Percentiles rank a stretch among this genome's conserved stretches.
Conservation (phyloP, 1,284 basidiomycete genomes). For the Moesziomyces parantarcticus region DNA sequence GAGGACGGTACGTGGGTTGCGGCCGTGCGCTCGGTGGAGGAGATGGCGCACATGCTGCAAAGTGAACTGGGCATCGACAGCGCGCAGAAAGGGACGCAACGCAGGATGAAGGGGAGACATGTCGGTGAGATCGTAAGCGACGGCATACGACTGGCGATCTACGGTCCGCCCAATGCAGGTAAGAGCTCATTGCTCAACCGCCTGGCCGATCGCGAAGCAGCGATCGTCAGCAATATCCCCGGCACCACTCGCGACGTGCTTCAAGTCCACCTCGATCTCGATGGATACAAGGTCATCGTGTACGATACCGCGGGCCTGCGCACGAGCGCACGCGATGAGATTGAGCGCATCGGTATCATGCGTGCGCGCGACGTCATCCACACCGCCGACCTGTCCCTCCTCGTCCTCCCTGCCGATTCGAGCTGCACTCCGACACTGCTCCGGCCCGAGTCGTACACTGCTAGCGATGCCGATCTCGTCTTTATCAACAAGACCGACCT, state of each 20-base stretch:
- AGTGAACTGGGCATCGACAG: conserved; percentile 10
- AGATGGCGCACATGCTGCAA: conserved; percentile 10
- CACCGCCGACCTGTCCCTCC: conserved; percentile 78
- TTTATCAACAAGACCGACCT: conserved; percentile 82
- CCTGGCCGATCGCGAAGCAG: conserved; percentile 83
- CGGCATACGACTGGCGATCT: conserved; percentile 83
- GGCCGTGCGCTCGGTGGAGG: conserved; percentile 2
- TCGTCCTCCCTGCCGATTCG: conserved; percentile 78
- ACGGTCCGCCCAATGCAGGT: conserved; percentile 88
- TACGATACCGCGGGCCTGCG: conserved; percentile 87
- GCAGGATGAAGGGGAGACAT: conserved; percentile 71
- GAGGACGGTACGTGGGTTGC: conserved; percentile 78
- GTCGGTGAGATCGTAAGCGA: conserved; percentile 82
- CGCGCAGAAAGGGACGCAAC: conserved; percentile 2
- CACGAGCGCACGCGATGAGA: conserved; percentile 71
- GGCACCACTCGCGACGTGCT: conserved; percentile 89
- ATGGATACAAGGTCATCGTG: conserved; percentile 80
- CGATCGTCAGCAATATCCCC: conserved; percentile 84
- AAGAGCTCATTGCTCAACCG: conserved; percentile 86
- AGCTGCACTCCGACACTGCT: conserved; percentile 69
- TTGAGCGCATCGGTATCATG: conserved; percentile 84
- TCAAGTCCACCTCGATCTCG: conserved; percentile 82
- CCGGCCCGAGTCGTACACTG: conserved; percentile 70
- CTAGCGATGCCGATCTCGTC: conserved; percentile 69
- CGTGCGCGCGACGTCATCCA: conserved; percentile 77